Base-by-base conservation (phyloP, 441 rosid genomes). In the Brassica balearica region DNA sequence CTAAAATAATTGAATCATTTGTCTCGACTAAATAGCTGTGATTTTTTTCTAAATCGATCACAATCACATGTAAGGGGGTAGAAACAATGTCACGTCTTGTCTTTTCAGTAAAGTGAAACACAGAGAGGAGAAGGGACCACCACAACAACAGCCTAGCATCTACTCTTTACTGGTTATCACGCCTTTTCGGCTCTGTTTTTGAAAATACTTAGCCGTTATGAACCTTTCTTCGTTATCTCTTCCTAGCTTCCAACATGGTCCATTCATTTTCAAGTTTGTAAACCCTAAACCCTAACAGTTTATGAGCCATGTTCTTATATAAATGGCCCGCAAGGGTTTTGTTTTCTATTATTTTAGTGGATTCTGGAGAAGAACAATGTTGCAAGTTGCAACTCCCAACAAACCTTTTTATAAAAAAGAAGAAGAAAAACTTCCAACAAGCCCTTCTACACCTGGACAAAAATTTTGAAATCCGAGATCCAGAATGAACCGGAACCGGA, bases 81-180 rank as follows among this genome's bases (percentile, higher is more conserved):
- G 64, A 46, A 68, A 62, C 55, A 74, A 53, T 79, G 64, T 74
- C 75, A 74, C 53, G 78, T 41, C 78, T 74, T 53, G 67, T 74
- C 78, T 79, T 73, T 79, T 68, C 71, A 78, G 56, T 43, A 73
- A 64, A 68, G 53, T 34, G 77, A 68, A 60, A 67, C 69, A 46
- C 65, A 67, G 23, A 46, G 34, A 19, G 25, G 56, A 76, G 27
- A 60, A 29, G 34, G n/a, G 27, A 60, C n/a, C 41, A 73, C 74
- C 82, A 78, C 73, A 70, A 22, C 10, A 38, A 68, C 29, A 65
- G 51, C 62, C 27, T 48, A 68, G 60, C 32, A 22, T 38, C 46
- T 19, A 32, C 69, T 32, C 68, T 64, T 76, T 29, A 61, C 8
- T 14, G 58, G 23, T 64, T 77, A 23, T 46, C 27, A 66, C 69